Evolutionary conservation across 768 basidiomycete species (phyloP).

Genomic region (Candolleomyces efflorescens): DNA sequence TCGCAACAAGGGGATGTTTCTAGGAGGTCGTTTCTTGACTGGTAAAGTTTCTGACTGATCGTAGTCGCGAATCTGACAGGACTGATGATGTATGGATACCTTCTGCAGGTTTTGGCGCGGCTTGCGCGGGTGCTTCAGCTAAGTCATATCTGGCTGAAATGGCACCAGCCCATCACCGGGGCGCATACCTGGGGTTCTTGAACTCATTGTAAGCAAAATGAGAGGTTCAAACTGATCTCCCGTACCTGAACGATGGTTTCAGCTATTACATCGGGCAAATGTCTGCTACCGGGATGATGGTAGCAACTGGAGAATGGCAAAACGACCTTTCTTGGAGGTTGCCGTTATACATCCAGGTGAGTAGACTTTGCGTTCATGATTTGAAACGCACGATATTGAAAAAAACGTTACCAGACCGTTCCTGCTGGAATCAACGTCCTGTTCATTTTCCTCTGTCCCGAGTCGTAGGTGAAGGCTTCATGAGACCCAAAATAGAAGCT

Average conservation of each 20-base stretch:
- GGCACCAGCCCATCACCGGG: conserved; percentile 42
- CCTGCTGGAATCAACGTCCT: conserved; percentile 45
- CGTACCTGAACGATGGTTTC: background rate
- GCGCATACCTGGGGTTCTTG: conserved; percentile 46
- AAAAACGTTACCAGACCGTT: conserved; percentile 25
- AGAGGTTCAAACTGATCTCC: no score
- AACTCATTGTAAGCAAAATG: conserved; percentile 41
- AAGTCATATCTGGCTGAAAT: conserved; percentile 52
- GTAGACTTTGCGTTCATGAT: background rate
- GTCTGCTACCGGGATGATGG: conserved; percentile 52
- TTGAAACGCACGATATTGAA: no score
- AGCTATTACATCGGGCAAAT: conserved; percentile 54
- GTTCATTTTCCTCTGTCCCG: conserved; percentile 44
- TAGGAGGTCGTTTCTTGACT: conserved; percentile 48
- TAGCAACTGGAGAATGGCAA: conserved; percentile 39
- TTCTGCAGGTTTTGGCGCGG: conserved; percentile 35
- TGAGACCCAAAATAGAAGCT: background rate
- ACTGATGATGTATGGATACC: no score
- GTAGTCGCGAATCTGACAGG: background rate
- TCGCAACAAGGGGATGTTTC: conserved; percentile 35
- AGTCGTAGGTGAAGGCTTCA: conserved; percentile 33
- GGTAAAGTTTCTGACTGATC: conserved; percentile 23
- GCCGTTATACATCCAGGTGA: conserved; percentile 45
- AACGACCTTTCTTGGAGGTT: conserved; percentile 45
- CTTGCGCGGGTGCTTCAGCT: conserved; percentile 42